Evolutionary conservation across 2,329 filamentous ascomycete species (phyloP).

Genomic region (Alternaria ventricosa): DNA sequence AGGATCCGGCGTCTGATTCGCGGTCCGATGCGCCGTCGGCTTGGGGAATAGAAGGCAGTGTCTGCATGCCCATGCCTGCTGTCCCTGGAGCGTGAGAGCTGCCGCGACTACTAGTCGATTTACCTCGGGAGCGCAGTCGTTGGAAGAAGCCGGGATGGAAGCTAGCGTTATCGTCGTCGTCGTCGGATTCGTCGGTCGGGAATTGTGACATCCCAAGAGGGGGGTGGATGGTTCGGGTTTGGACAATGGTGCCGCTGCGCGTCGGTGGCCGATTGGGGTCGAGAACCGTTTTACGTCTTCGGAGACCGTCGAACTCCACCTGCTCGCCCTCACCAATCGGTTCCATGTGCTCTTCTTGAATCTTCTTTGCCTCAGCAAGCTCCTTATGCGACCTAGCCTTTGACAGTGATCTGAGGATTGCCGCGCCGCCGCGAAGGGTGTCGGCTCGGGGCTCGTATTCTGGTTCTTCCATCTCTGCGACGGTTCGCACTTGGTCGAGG

Average conservation of each 20-base stretch:
- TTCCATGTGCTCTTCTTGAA: slow-evolving; percentile 82
- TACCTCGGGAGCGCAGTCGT: slow-evolving; percentile 42
- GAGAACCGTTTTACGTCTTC: slow-evolving; percentile 70
- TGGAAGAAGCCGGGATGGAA: slow-evolving; percentile 59
- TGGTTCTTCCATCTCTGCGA: slow-evolving; percentile 93
- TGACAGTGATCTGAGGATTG: slow-evolving; percentile 85
- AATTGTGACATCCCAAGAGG: slow-evolving; percentile 89
- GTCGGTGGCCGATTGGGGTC: slow-evolving; percentile 49
- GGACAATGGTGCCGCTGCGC: slow-evolving; percentile 48
- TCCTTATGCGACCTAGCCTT: slow-evolving; percentile 78
- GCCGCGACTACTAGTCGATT: slow-evolving; percentile 38
- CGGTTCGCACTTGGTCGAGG: slow-evolving; percentile 91
- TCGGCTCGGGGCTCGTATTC: slow-evolving; percentile 96
- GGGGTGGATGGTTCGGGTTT: slow-evolving; percentile 66
- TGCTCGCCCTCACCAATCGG: slow-evolving; percentile 79
- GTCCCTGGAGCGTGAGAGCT: slow-evolving; percentile 20
- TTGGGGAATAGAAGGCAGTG: slow-evolving; percentile 27
- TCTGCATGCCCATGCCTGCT: slow-evolving; percentile 29
- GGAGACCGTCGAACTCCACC: slow-evolving; percentile 90
- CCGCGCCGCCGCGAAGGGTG: slow-evolving; percentile 88
- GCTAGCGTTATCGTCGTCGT: slow-evolving; percentile 37
- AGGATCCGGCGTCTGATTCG: slow-evolving; percentile 54
- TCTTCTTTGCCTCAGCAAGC: slow-evolving; percentile 75
- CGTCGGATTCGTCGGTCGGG: slow-evolving; percentile 65
- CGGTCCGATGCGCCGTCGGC: slow-evolving; percentile 32